Evolutionary conservation across 768 basidiomycete species (phyloP), one percentile per base, ranked within the genome.

Genomic region (Lentinus brumalis): DNA sequence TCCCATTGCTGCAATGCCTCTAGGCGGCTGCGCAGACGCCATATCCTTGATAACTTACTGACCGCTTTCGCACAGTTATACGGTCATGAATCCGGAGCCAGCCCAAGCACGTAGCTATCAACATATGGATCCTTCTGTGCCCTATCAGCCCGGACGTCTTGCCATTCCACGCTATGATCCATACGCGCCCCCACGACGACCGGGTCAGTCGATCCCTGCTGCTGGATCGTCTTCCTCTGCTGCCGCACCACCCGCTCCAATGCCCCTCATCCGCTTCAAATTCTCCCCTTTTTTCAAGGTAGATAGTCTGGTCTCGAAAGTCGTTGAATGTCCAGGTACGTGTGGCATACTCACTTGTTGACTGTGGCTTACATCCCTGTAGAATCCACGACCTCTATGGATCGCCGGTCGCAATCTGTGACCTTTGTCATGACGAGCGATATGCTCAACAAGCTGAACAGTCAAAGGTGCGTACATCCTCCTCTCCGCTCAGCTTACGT

Each of bases 351-450:
- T 41, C 9, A 26, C 40, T 29, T 53, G 16, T 21, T 47, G 50
- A 10, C 60, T 40, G 7, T 26, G 29, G 38, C n/a, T 64, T 32
- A 62, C 31, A 45, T 63, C 30, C 31, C 5, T 26, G 8, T 64
- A 92, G 92, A 94, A 73, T 92, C 93, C 1, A 83, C 83, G 15
- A 89, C 85, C 62, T 80, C 84, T n/a, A 85, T 85, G 62, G 93
- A 96, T 76, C 84, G 92, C 52, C 84, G 88, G 63, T 83, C 83
- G 59, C 85, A 86, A 65, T 73, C 74, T 8, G 70, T 91, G 35
- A 72, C 74, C 26, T 92, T 95, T 67, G 80, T 80, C n/a, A 78
- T 95, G 49, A 89, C 68, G 46, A 75, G 74, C 54, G 90, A 92
- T 56, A 86, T 93, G 59, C 70, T 84, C 4, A 63, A 73, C 52